Percentiles rank a stretch among this genome's conserved stretches.
Evolutionary conservation across 129 eudicot species (phyloP).

Genomic region (Tanacetum coccineum): DNA sequence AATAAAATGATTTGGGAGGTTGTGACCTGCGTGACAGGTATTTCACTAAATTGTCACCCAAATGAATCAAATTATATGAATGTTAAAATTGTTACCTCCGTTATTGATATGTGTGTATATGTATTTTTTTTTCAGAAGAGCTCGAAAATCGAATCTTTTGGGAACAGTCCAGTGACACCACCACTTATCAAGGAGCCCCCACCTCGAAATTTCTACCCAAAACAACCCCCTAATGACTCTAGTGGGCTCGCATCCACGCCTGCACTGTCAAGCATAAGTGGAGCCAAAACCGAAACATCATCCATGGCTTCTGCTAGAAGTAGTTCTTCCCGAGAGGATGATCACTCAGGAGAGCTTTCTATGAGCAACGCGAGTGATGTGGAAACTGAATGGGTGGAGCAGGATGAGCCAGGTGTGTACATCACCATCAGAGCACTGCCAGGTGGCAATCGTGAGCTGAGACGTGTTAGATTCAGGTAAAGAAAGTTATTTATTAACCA

Average conservation of each 20-base stretch:
- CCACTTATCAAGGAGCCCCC: constrained; percentile 65
- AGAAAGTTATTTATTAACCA: neutral
- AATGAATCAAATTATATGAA: neutral
- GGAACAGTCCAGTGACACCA: constrained; percentile 81
- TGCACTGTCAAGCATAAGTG: constrained; percentile 80
- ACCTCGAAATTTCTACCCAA: constrained; percentile 47
- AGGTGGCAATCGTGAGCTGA: constrained; percentile 80
- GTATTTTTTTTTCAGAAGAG: constrained; percentile 31
- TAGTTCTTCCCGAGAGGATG: constrained; percentile 64
- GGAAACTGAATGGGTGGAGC: constrained; percentile 96
- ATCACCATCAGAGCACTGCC: constrained; percentile 86
- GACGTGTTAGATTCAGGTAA: constrained; percentile 94
- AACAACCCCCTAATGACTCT: constrained; percentile 41
- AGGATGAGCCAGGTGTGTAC: constrained; percentile 96
- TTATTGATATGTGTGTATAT: neutral
- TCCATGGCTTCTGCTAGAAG: constrained; percentile 76
- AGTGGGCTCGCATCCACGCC: constrained; percentile 74
- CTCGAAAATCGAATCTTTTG: constrained; percentile 49
- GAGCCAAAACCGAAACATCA: constrained; percentile 77
- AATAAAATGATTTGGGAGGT: neutral
- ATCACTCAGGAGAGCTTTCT: constrained; percentile 81
- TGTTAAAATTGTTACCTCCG: neutral
- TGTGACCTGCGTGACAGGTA: neutral
- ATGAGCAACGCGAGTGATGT: constrained; percentile 87
- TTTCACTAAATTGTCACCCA: neutral